phyloP scores from a whole-genome alignment of 371 early-diverging fungal genomes.

The Entomophthora muscae region DNA sequence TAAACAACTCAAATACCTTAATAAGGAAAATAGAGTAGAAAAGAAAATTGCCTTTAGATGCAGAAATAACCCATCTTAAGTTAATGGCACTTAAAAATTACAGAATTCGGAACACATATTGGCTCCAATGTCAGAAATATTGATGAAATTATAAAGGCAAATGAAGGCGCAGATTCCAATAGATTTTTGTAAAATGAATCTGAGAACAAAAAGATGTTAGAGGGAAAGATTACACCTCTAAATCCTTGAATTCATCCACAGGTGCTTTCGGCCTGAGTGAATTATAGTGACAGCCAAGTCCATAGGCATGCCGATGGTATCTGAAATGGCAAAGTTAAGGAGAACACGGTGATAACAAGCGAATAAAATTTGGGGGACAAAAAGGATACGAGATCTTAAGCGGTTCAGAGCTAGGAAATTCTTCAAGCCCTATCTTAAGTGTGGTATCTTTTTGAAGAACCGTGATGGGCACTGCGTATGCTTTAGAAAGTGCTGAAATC shows the following conservation, averaged over 20 bases:
- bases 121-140: too few relatives aligned
- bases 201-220: too few relatives aligned
- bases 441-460: neutral
- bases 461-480: neutral
- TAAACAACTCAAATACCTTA: too few relatives aligned
- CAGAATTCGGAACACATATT: too few relatives aligned
- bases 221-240: too few relatives aligned
- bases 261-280: neutral
- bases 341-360: neutral
- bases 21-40: too few relatives aligned
- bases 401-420: neutral
- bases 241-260: neutral
- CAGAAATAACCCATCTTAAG: too few relatives aligned
- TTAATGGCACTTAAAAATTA: too few relatives aligned
- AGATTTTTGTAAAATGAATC: too few relatives aligned
- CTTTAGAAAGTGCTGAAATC: slow-evolving; percentile 5
- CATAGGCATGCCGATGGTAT: slow-evolving; percentile 6
- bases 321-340: neutral
- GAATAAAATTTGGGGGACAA: neutral
- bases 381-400: neutral
- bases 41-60: too few relatives aligned
- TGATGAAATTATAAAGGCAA: too few relatives aligned
- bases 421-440: neutral
- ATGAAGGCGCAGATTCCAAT: too few relatives aligned
- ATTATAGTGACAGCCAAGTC: slow-evolving; percentile 3